Base-by-base conservation (phyloP, 2,329 filamentous ascomycete species). In the Furcasterigmium furcatum region DNA sequence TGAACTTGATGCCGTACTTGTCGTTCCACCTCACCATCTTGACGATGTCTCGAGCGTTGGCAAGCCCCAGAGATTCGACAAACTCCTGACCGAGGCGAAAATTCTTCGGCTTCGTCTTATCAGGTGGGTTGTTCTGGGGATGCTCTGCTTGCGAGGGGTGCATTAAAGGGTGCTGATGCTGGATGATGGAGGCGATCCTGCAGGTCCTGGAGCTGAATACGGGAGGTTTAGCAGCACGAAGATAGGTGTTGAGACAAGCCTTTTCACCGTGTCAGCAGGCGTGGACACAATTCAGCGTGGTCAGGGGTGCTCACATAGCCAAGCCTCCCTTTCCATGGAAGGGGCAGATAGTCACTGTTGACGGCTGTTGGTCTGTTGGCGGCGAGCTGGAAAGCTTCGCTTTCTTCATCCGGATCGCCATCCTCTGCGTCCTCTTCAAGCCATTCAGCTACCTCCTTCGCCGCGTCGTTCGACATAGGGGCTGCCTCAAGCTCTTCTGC, bases 21-120 rank as follows among this genome's bases (percentile, higher is more conserved):
- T 95, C 85, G 59, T 97, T 96, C 92, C 92, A 97, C 2, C 82
- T 79, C 9, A 96, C 59, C 81, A 96, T 89, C 64, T 95, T 95
- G 46, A 78, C 69, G 25, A 96, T 81, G 56, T 97, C 92, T 34
- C 80, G 77, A 1, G 88, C 87, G 63, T 97, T 97, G 14, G 87
- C 82, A 10, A 96, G 64, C 0, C 91, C 89, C 3, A 97, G 64
- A 0, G 79, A 74, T 62, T 96, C 82, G 0, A 96, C 82, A 53
- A 86, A 96, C 49, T 72, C 74, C 48, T 83, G 76, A 1, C 91
- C 91, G 5, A 82, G 76, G 24, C 76, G 76, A 3, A 82, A 57
- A 50, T 88, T 81, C 0, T 88, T 76, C 1, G 85, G 77, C 58
- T 91, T 71, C 1, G 74, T 74, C 58, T 82, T 88, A 62, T 96